These are phyloP conservation scores for Saksenaea oblongispora DNA, from an alignment of 371 early-diverging fungal species.

Conservation along the genomic window DNA sequence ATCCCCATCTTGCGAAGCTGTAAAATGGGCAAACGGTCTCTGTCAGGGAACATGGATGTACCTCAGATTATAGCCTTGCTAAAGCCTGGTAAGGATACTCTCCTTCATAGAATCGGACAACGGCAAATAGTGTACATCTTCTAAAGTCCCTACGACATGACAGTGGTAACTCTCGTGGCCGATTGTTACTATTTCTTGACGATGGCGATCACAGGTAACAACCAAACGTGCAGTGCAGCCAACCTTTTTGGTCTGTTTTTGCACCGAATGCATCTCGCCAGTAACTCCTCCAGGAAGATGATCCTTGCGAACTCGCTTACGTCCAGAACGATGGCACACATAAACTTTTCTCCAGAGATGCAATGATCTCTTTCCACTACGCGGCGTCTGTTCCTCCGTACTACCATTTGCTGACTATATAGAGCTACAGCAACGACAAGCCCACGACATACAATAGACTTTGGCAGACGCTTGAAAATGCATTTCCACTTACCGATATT, in stretches of 20 bases:
- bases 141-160: neutral
- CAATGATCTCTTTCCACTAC: neutral
- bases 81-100: neutral
- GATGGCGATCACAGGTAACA: neutral
- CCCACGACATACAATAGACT: neutral
- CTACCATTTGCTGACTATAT: neutral
- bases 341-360: neutral
- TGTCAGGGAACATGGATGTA: neutral
- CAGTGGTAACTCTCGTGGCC: neutral
- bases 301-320: neutral
- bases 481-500: neutral
- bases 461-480: neutral
- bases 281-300: neutral
- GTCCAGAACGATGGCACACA: neutral
- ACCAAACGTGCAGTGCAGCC: neutral
- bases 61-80: neutral
- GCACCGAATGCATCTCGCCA: neutral
- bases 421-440: neutral
- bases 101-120: neutral
- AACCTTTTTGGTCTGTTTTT: neutral
- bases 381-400: neutral
- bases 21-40: neutral
- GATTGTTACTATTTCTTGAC: neutral
- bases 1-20: too few relatives aligned
- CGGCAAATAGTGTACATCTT: neutral